A percentile compares a stretch with the other conserved stretches of the same genome.
Evolutionary conservation across 176 grass and related monocot genomes (phyloP).

Genomic region (Triticum urartu): DNA sequence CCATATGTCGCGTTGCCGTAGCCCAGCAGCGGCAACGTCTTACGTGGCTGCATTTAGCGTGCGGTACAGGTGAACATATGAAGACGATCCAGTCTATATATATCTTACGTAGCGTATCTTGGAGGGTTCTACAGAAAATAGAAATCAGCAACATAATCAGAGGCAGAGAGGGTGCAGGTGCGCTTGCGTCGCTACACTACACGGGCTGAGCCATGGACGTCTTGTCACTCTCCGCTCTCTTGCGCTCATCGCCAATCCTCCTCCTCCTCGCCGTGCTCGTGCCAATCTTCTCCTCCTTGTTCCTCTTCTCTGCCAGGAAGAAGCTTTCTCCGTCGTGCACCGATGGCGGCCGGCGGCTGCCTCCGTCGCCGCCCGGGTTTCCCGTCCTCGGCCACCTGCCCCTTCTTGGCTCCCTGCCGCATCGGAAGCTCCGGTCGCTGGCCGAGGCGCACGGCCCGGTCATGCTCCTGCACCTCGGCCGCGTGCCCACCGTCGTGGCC

Average conservation of each 20-base stretch:
- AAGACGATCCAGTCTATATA: neutral
- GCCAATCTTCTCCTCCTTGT: neutral
- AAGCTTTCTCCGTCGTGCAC: neutral
- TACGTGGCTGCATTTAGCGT: neutral
- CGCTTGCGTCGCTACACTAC: neutral
- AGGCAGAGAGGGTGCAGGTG: no score
- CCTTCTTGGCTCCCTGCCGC: constrained; percentile 38
- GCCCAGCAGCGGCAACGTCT: neutral
- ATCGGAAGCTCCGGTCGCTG: constrained; percentile 28
- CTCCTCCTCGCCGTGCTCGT: neutral
- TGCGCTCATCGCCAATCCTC: neutral
- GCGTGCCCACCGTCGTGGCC: constrained; percentile 42
- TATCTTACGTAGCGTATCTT: neutral
- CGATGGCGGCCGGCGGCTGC: constrained; percentile 11
- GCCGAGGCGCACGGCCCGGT: constrained; percentile 44
- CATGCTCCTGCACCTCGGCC: constrained; percentile 50
- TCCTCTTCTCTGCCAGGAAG: neutral
- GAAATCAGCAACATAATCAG: neutral
- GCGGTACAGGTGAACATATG: neutral
- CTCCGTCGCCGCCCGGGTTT: constrained; percentile 38
- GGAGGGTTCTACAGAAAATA: neutral
- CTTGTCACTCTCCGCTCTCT: neutral
- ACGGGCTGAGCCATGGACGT: constrained; percentile 14
- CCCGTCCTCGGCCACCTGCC: constrained; percentile 64
- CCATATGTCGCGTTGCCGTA: neutral